phyloP scores from a whole-genome alignment of 1,284 basidiomycete species.

The Tylopilus sp. region DNA sequence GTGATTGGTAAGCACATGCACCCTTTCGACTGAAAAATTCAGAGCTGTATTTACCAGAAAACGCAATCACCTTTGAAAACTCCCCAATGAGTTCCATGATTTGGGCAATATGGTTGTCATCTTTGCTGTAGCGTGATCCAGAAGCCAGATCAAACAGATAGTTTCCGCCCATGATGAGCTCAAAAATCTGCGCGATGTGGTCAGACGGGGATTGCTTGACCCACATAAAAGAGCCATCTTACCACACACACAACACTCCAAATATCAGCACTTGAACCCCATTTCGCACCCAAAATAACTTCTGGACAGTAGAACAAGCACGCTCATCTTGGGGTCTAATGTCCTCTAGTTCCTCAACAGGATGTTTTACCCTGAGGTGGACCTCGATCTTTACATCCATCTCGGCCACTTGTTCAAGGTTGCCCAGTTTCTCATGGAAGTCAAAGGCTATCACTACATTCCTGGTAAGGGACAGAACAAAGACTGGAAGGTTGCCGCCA shows the following conservation, averaged over 20 bases:
- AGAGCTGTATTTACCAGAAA: conserved; percentile 91
- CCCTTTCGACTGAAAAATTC: conserved; percentile 97
- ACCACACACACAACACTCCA: conserved; percentile 97
- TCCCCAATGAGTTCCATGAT: conserved; percentile 97
- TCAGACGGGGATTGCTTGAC: conserved; percentile 3
- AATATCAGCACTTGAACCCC: conserved; percentile 93
- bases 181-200: conserved; percentile 70
- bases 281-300: conserved; percentile 92
- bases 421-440: conserved; percentile 37
- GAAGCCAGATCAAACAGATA: conserved; percentile 88
- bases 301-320: conserved; percentile 78
- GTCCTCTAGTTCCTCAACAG: conserved; percentile 59
- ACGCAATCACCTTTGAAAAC: conserved; percentile 81
- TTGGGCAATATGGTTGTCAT: conserved; percentile 98
- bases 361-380: conserved; percentile 51
- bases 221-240: conserved; percentile 43
- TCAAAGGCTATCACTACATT: conserved; percentile 41
- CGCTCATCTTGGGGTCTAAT: conserved; percentile 57
- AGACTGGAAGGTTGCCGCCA: conserved; percentile 26
- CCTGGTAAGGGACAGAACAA: conserved; percentile 13
- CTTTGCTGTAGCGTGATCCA: conserved; percentile 84
- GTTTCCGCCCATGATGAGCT: conserved; percentile 88
- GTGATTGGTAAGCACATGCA: conserved; percentile 44
- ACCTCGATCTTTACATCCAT: conserved; percentile 57
- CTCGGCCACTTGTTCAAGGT: conserved; percentile 37